phyloP scores from a whole-genome alignment of 2,329 filamentous ascomycete genomes.

The Sphaerulina vaccinii region DNA sequence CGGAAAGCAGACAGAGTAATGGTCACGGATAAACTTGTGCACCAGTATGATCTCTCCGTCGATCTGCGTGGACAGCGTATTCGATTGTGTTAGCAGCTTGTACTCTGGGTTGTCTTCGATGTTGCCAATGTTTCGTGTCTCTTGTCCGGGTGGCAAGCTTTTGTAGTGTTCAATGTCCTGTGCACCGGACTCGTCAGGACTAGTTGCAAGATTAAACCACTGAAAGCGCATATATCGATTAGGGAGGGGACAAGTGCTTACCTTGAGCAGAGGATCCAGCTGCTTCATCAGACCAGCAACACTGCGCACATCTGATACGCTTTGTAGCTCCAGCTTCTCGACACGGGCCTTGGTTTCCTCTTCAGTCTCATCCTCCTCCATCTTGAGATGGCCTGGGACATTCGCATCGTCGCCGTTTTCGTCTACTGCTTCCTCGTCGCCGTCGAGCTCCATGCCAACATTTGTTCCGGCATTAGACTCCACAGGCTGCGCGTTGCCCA shows the following conservation, averaged over 20 bases:
- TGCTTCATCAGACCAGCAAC: constrained; percentile 80
- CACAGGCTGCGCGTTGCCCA: constrained; percentile 1
- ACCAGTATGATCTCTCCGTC: constrained; percentile 89
- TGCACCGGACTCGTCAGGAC: constrained; percentile 63
- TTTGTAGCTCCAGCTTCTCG: constrained; percentile 76
- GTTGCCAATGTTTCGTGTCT: constrained; percentile 68
- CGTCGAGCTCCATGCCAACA: constrained; percentile 54
- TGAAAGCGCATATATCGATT: constrained; percentile 33
- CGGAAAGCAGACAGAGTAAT: constrained; percentile 91
- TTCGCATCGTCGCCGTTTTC: constrained; percentile 37
- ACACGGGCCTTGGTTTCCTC: constrained; percentile 74
- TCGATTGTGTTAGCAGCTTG: constrained; percentile 81
- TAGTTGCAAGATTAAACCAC: constrained; percentile 61
- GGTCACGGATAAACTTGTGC: constrained; percentile 94
- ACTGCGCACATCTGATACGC: constrained; percentile 73
- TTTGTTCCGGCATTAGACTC: constrained; percentile 53
- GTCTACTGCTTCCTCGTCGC: constrained; percentile 51
- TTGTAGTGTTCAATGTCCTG: constrained; percentile 81
- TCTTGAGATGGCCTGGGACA: constrained; percentile 34
- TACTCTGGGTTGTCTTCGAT: constrained; percentile 93
- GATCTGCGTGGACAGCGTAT: constrained; percentile 85
- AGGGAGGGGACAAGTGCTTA: constrained; percentile 51
- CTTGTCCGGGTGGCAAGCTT: constrained; percentile 64
- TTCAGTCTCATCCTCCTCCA: constrained; percentile 60
- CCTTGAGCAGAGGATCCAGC: constrained; percentile 76